These are phyloP conservation scores for Aspergillus bombycis DNA, from an alignment of 2,329 filamentous ascomycete genomes.

Conservation along the genomic window DNA sequence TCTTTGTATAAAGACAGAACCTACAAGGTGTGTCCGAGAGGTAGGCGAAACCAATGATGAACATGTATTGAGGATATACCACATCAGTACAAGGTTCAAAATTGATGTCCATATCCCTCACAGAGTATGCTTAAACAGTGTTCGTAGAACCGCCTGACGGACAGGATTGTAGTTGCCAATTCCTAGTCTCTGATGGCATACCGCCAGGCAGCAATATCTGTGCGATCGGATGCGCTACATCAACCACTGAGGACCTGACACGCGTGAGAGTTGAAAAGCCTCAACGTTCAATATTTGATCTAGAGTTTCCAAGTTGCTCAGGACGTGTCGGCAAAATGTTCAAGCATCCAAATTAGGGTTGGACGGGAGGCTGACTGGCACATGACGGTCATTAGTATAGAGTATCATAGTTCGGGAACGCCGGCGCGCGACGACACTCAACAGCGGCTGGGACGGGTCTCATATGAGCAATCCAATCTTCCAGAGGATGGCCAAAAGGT, in stretches of 20 bases:
- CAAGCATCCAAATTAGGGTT: neutral
- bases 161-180: neutral
- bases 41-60: neutral
- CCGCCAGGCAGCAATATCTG: fast-evolving
- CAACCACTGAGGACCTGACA: neutral
- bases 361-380: neutral
- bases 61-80: neutral
- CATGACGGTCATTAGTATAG: neutral
- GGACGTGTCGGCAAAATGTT: neutral
- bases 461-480: fast-evolving
- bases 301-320: neutral
- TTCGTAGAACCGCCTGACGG: neutral
- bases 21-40: neutral
- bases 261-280: neutral
- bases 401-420: neutral
- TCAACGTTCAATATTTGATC: fast-evolving
- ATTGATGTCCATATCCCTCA: neutral
- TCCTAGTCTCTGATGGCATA: neutral
- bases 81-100: neutral
- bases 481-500: neutral
- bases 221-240: neutral
- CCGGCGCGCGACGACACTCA: neutral
- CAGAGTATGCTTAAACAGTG: neutral
- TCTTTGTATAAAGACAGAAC: neutral
- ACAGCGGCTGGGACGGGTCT: neutral